Evolutionary conservation across 768 basidiomycete genomes (phyloP), one percentile per base, ranked within the genome.

Genomic region (Rickenella mellea): DNA sequence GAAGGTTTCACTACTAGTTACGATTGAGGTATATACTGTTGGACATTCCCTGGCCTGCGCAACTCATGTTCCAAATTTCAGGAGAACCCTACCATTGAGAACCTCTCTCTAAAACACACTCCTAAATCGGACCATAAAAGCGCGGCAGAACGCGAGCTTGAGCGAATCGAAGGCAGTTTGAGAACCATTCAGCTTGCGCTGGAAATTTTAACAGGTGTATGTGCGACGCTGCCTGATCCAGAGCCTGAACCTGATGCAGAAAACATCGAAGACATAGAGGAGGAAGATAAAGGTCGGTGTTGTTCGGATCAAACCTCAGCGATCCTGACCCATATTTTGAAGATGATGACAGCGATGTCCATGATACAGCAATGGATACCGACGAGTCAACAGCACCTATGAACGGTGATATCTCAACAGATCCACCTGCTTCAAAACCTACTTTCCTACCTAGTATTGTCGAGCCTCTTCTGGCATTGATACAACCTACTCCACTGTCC

Each of bases 151-250:
- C 42, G 76, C 9, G 78, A 83, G 51, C 70, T 96, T 2, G 84
- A 87, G 46, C 65, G 65, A 22, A 64, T 91, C 11, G 92, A 97
- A 60, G 64, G 67, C 12, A 73, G 65, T 42, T 59, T 96, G 40
- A 71, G 80, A 51, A 84, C 83, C 1, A 70, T 88, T 9, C 83
- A 85, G 48, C 70, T 92, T 25, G 78, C 83, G n/a, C 67, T 96
- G 21, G 92, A 97, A 62, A 78, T 96, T 38, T 59, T 96, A 48
- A 93, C 90, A 0, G 83, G 83, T 24, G 67, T 74, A n/a, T 96
- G 88, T 56, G 91, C 91, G 15, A 87, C 80, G 5, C 63, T 96
- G 29, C 88, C 88, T 4, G 88, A 90, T 51, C 77, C 83, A 14
- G 77, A 80, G 41, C 63, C 68, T 32, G 60, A 56, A 22, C 48